Evolutionary conservation across 768 basidiomycete species (phyloP), one percentile per base, ranked within the genome.

Genomic region (Russula olivacea): DNA sequence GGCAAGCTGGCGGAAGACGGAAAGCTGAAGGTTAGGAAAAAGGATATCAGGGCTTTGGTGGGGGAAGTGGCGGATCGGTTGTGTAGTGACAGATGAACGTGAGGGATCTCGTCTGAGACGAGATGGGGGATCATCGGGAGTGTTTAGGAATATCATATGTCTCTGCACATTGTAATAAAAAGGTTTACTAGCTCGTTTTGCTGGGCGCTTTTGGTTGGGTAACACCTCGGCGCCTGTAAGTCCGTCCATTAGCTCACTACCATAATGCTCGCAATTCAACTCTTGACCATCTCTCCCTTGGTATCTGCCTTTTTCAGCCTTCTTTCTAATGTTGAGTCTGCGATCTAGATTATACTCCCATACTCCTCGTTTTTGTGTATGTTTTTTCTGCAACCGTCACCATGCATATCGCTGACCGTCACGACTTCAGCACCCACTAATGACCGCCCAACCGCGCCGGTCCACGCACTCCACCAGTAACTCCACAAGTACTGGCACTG

Each of bases 1-100:
- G 71, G 74, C n/a, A 93, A 91, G 69, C 69, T 89, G 25, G 28
- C 38, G 15, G 72, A 63, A 43, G 75, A 77, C 62, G 83, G 83
- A 6, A 78, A 83, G 63, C 80, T 78, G 69, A 80, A 77, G 6
- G 79, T 86, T 50, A 74, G 71, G 69, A 89, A 88, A 79, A 80
- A 83, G 71, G 89, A 89, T 19, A 78, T 89, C 19, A 78, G 79
- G 66, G 83, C 77, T 69, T 67, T 95, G 61, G 74, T 91, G 0
- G 76, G 79, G 55, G 90, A 94, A 71, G 84, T 90, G 9, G 83
- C 75, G 8, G 73, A 73, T 48, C 72, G 75, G 53, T 67, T 81
- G 17, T 80, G 79, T 9, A 55, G 28, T 11, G 49, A 19, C 8
- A 7, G 28, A 15, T 53, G 30, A 61, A 8, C 32, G 32, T 7